Evolutionary conservation across 176 grass and related monocot genomes (phyloP), one percentile per base, ranked within the genome.

Genomic region (Musa beccarii): DNA sequence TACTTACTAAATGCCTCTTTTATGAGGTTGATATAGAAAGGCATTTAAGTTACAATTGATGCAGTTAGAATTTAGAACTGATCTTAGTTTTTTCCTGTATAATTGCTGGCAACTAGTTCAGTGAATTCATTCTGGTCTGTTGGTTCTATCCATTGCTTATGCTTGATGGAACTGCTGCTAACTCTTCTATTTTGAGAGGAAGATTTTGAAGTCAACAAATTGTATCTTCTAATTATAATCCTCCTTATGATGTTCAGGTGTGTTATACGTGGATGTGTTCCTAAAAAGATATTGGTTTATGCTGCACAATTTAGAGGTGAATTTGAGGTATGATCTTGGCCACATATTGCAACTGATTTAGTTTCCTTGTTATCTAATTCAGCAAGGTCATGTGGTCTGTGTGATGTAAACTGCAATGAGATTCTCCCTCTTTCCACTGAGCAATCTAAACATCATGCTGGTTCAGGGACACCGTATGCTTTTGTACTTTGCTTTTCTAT

Each of bases 221-320:
- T 34, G 34, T 34, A 34, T 9, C 14, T 55, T 52, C 69, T 85
- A 49, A 76, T 76, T 21, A 49, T 67, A 14, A 67, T 49, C 51
- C 11, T 3, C 28, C 29, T 63, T 63, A 52, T 80, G 56, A 53
- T 73, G 21, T 73, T 49, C 84, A 98, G 94, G 53, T 98, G 94
- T 43, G 94, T 98, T 24, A 98, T 98, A 74, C 94, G 94, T 63
- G 94, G 94, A 49, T 98, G 94, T 53, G 94, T 98, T 21, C 94
- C 94, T 1, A 98, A 98, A 77, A 98, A 98, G 88, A 98, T 98
- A 50, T 74, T 98, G 8, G 94, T 98, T 51, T 98, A 98, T 67
- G 90, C 86, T 5, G 68, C 94, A 15, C 84, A 88, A 19, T 98
- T 98, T 85, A 55, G 80, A 8, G 90, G 94, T 24, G 94, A 98